phyloP scores from a whole-genome alignment of 2,329 filamentous ascomycete species.

The Ascosphaera acerosa region DNA sequence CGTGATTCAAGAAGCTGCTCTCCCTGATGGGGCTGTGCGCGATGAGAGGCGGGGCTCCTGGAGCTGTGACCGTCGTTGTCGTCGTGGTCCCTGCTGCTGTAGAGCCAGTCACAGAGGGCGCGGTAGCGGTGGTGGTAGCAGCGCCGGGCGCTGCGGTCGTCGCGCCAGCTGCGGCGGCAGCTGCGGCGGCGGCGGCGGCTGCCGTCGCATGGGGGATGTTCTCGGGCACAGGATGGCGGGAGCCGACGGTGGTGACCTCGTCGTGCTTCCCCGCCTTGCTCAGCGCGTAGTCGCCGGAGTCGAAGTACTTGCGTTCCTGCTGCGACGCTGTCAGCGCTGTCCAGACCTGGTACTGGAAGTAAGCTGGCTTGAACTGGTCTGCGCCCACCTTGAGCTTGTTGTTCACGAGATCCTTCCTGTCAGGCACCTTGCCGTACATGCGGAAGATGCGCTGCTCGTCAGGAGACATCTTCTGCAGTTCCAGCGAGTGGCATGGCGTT shows the following conservation, averaged over 20 bases:
- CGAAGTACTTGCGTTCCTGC: slow-evolving; percentile 90
- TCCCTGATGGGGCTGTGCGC: slow-evolving; percentile 69
- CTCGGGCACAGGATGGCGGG: slow-evolving; percentile 80
- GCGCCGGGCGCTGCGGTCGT: slow-evolving; percentile 10
- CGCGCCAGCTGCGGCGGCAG: slow-evolving; percentile 13
- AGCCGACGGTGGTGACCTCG: slow-evolving; percentile 77
- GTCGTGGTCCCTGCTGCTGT: slow-evolving; percentile 4
- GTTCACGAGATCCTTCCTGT: slow-evolving; percentile 84
- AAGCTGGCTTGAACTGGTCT: slow-evolving; percentile 1
- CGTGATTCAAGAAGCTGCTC: slow-evolving; percentile 60
- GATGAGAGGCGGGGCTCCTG: slow-evolving; percentile 15
- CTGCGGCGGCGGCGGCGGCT: slow-evolving; percentile 20
- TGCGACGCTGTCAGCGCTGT: neutral
- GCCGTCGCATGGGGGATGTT: slow-evolving; percentile 78
- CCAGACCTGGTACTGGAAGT: neutral
- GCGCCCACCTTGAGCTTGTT: slow-evolving; percentile 64
- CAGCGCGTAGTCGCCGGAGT: slow-evolving; percentile 87
- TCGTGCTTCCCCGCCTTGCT: slow-evolving; percentile 93
- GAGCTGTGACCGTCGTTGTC: slow-evolving; percentile 4
- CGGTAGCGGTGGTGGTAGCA: slow-evolving; percentile 13
- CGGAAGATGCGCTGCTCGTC: slow-evolving; percentile 94
- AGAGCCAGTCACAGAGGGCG: slow-evolving; percentile 5
- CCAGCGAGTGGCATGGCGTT: too few species aligned
- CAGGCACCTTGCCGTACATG: slow-evolving; percentile 92
- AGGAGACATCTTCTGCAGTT: slow-evolving; percentile 51